Conservation (phyloP, 176 grass and related monocot species). For the Olyra latifolia region DNA sequence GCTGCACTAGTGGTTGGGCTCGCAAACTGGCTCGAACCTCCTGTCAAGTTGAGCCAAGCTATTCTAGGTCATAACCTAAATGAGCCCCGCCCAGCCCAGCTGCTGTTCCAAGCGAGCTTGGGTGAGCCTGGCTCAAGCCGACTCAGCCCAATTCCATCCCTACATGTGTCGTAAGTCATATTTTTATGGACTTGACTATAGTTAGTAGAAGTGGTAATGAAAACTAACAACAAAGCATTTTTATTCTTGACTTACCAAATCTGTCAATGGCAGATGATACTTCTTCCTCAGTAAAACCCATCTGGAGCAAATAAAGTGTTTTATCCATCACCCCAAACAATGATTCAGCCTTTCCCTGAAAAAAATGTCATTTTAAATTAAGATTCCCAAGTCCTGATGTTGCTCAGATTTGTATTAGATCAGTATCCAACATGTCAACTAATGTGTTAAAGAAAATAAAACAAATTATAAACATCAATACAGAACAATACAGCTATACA, state of each 20-base stretch:
- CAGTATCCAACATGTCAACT: constrained; percentile 20
- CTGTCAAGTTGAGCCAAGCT: too few species aligned
- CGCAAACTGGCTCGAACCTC: too few species aligned
- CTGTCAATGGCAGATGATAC: constrained; percentile 83
- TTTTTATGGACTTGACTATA: constrained; percentile 8
- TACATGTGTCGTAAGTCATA: background rate
- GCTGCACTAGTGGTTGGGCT: too few species aligned
- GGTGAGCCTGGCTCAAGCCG: too few species aligned
- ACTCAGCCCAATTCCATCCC: too few species aligned
- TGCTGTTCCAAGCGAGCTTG: too few species aligned
- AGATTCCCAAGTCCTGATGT: background rate
- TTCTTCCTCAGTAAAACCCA: constrained; percentile 92
- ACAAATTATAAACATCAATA: background rate
- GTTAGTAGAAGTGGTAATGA: background rate
- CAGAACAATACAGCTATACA: background rate
- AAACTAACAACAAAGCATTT: constrained; percentile 3
- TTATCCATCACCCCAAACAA: constrained; percentile 82
- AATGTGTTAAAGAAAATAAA: background rate
- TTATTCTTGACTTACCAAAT: constrained; percentile 50
- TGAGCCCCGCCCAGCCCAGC: too few species aligned
- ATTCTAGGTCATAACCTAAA: too few species aligned
- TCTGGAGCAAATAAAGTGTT: constrained; percentile 54
- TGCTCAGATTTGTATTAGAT: background rate
- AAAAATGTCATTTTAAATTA: background rate
- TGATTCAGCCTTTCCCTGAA: constrained; percentile 54